Evolutionary conservation across 2,329 filamentous ascomycete species (phyloP).

Genomic region (Apiospora koreana): DNA sequence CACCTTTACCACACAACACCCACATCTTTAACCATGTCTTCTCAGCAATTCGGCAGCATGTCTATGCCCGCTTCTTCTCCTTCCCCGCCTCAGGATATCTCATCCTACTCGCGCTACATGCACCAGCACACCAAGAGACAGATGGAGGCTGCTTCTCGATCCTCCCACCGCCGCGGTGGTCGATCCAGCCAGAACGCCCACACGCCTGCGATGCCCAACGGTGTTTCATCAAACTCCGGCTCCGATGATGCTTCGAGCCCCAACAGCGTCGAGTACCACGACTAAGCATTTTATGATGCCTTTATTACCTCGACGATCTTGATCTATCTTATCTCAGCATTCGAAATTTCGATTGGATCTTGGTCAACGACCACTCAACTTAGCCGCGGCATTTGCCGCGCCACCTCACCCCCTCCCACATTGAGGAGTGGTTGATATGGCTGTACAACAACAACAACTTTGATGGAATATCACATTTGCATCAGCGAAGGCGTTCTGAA

Average conservation of each 20-base stretch:
- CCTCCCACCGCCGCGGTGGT: constrained; percentile 37
- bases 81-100: constrained; percentile 30
- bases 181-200: constrained; percentile 18
- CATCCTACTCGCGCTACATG: constrained; percentile 60
- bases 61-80: constrained; percentile 28
- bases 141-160: constrained; percentile 58
- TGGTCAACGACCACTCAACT: background rate
- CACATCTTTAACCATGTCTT: constrained; percentile 24
- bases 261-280: constrained; percentile 27
- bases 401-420: background rate
- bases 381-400: background rate
- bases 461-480: background rate
- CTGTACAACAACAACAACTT: background rate
- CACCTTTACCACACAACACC: background rate
- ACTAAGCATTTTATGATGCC: constrained; percentile 18
- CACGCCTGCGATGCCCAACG: constrained; percentile 27
- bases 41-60: constrained; percentile 23
- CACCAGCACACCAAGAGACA: constrained; percentile 66
- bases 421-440: background rate
- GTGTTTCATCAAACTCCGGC: constrained; percentile 23
- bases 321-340: background rate
- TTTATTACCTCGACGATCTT: background rate
- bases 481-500: background rate
- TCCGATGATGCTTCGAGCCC: constrained; percentile 17
- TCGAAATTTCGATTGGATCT: background rate